Evolutionary conservation across 2,329 filamentous ascomycete species (phyloP).

Genomic region (Fusarium veterinarium): DNA sequence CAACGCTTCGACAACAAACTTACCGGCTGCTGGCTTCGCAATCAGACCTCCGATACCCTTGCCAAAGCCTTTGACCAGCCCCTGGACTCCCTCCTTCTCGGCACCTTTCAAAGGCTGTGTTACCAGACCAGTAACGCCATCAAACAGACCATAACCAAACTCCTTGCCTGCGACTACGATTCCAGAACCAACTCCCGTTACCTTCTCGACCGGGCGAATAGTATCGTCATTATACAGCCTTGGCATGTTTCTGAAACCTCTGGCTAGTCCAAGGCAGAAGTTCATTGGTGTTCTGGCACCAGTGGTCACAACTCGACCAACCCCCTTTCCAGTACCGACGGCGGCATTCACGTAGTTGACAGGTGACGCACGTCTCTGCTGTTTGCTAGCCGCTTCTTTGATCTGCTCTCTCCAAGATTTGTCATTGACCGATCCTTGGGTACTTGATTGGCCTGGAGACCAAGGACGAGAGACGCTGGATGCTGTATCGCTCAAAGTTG

Average conservation of each 20-base stretch:
- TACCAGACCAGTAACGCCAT: constrained; percentile 83
- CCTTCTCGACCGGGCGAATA: constrained; percentile 80
- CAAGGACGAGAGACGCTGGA: constrained; percentile 29
- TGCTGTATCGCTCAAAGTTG: constrained; percentile 37
- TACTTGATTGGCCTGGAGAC: constrained; percentile 21
- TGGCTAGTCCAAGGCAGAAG: constrained; percentile 82
- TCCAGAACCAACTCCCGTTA: constrained; percentile 81
- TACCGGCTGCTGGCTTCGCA: constrained; percentile 83
- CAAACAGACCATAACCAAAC: constrained; percentile 81
- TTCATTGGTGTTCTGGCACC: constrained; percentile 85
- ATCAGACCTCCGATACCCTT: constrained; percentile 86
- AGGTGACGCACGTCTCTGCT: constrained; percentile 34
- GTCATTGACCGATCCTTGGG: constrained; percentile 20
- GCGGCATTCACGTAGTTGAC: constrained; percentile 62
- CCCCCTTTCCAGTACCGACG: constrained; percentile 73
- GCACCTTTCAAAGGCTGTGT: constrained; percentile 78
- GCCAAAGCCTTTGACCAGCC: constrained; percentile 81
- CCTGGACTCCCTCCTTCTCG: constrained; percentile 61
- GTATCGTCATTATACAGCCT: constrained; percentile 87
- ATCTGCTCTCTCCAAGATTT: constrained; percentile 30
- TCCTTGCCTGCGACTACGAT: constrained; percentile 82
- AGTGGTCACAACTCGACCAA: constrained; percentile 79
- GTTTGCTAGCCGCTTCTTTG: constrained; percentile 27
- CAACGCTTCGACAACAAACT: constrained; percentile 41
- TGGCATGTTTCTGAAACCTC: constrained; percentile 89